These are phyloP conservation scores for Nicotiana tomentosiformis DNA, from an alignment of 257 asterid genomes.

Conservation along the genomic window DNA sequence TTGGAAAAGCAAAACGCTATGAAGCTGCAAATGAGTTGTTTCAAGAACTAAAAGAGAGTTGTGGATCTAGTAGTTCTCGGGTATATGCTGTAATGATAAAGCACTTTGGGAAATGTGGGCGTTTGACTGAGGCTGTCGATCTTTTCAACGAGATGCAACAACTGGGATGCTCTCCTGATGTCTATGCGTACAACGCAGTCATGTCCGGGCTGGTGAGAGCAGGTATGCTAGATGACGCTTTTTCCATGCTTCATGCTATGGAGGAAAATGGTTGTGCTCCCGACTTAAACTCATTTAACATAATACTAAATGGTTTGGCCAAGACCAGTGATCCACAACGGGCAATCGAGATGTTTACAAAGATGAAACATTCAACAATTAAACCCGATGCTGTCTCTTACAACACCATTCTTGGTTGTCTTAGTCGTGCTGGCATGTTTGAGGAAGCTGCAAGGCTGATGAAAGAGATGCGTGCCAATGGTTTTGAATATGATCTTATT, in stretches of 20 bases:
- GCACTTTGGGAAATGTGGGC: slow-evolving; percentile 41
- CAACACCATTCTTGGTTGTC: slow-evolving; percentile 36
- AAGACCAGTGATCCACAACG: slow-evolving; percentile 28
- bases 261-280: slow-evolving; percentile 33
- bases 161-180: slow-evolving; percentile 38
- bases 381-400: slow-evolving; percentile 37
- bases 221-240: slow-evolving; percentile 33
- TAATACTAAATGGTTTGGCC: slow-evolving; percentile 35
- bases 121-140: slow-evolving; percentile 29
- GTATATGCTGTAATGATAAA: slow-evolving; percentile 49
- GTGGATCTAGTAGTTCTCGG: slow-evolving; percentile 39
- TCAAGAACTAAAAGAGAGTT: slow-evolving; percentile 39
- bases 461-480: slow-evolving; percentile 39
- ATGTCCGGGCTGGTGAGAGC: slow-evolving; percentile 45
- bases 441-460: slow-evolving; percentile 48
- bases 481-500: slow-evolving; percentile 35
- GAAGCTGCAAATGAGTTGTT: slow-evolving; percentile 64
- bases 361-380: slow-evolving; percentile 25
- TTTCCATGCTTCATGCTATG: slow-evolving; percentile 30
- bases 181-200: slow-evolving; percentile 37
- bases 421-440: slow-evolving; percentile 45
- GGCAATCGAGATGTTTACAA: slow-evolving; percentile 31
- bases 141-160: slow-evolving; percentile 33
- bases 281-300: slow-evolving; percentile 35
- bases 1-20: slow-evolving; percentile 67